Base-by-base conservation (phyloP, 345 rosid genomes). In the Brassica rapa region DNA sequence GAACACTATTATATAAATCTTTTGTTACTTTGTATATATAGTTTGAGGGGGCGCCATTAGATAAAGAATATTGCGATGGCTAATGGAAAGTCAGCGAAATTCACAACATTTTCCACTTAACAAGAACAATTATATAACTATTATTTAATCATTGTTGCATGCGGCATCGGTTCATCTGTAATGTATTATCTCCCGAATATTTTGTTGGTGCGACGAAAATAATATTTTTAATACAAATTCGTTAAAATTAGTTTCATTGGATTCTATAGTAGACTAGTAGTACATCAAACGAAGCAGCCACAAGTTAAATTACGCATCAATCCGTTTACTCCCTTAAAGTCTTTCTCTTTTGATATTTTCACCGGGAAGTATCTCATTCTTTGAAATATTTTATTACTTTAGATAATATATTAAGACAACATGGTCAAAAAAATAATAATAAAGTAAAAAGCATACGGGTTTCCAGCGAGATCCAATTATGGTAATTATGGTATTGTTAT, bases 91-190 rank as follows among this genome's bases (percentile, higher is more conserved):
- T 55, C 71, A 24, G 65, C 65, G 24, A 56, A 37, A 15, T 25
- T 66, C 56, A 25, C 24, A 55, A 24, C 27, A 56, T n/a, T 37
- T 65, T 7, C 56, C 41, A 53, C 66, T 37, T 56, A 24, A n/a
- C 25, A 11, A 29, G 7, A 4, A 16, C 0, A 61, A 27, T 46
- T 46, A 7, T 6, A 12, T 29, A 62, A 62, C 29, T 61, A 16
- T 53, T 16, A 53, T 14, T 3, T 66, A 74, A 51, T 65, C 77
- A 55, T 25, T 23, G 16, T 57, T 37, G 70, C 77, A 51, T 39
- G 46, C 10, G 27, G 11, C 62, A 41, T 62, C 29, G 32, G 29
- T 24, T 29, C 35, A 51, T 51, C 15, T 19, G 65, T 10, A 33
- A 46, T 4, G 49, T 4, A 9, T 11, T 33, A 16, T 32, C 23